Percentiles rank a stretch among this genome's conserved stretches.
phyloP scores from a whole-genome alignment of 371 early-diverging fungal genomes.

The Apophysomyces variabilis region DNA sequence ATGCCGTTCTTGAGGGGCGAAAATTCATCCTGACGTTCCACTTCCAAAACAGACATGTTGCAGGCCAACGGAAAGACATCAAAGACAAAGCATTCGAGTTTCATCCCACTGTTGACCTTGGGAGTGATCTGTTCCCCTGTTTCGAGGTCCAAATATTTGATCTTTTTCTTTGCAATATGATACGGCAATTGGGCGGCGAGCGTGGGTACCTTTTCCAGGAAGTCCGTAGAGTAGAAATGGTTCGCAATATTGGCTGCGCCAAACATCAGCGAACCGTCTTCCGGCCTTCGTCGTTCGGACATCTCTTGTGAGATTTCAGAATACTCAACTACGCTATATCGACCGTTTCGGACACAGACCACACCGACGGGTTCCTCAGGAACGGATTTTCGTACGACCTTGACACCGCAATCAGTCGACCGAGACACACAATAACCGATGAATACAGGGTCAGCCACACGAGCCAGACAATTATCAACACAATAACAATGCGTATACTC shows the following conservation, averaged over 20 bases:
- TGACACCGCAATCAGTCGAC: constrained; percentile 92
- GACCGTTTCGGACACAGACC: constrained; percentile 83
- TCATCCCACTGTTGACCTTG: constrained; percentile 90
- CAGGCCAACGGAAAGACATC: constrained; percentile 94
- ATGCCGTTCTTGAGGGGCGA: constrained; percentile 97
- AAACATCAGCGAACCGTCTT: constrained; percentile 76
- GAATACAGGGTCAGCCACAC: constrained; percentile 94
- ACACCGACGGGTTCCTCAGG: constrained; percentile 96
- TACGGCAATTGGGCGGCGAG: constrained; percentile 87
- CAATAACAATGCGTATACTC: constrained; percentile 93
- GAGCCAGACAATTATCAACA: constrained; percentile 95
- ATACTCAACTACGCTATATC: constrained; percentile 95
- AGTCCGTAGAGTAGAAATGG: constrained; percentile 95
- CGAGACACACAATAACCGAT: constrained; percentile 86
- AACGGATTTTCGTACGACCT: constrained; percentile 85
- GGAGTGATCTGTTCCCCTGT: constrained; percentile 78
- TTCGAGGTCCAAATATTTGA: constrained; percentile 82
- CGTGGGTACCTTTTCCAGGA: constrained; percentile 81
- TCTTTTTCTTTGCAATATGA: constrained; percentile 98
- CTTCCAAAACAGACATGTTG: constrained; percentile 89
- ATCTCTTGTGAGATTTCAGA: constrained; percentile 85
- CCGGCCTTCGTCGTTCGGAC: constrained; percentile 62
- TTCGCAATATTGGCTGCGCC: constrained; percentile 97
- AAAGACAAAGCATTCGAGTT: constrained; percentile 96
- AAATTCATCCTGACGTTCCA: constrained; percentile 92